Evolutionary conservation across 495 filamentous ascomycete species (phyloP).

Genomic region (Evansstolkia leycettana): DNA sequence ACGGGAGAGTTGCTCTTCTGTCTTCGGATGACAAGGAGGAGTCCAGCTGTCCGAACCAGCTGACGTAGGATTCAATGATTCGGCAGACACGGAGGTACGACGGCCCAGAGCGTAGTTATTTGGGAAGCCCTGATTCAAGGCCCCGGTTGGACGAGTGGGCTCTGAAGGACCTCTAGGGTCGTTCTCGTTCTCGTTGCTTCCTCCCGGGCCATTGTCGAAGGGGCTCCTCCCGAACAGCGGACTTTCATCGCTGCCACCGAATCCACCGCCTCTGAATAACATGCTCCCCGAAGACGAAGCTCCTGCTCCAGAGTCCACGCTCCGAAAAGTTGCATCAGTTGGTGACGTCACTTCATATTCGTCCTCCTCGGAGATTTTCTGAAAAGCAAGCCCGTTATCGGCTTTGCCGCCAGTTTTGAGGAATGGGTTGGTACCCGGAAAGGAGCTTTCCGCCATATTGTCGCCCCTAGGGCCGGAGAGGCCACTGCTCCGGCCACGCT

Average conservation of each 20-base stretch:
- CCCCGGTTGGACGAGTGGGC: conserved; percentile 19
- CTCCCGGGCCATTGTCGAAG: conserved; percentile 18
- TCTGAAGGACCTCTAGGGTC: conserved; percentile 17
- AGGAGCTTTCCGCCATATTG: conserved; percentile 40
- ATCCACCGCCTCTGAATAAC: conserved; percentile 20
- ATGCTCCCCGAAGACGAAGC: conserved; percentile 11
- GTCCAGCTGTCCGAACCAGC: conserved; percentile 80
- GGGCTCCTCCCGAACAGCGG: conserved; percentile 26
- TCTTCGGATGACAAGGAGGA: conserved; percentile 74
- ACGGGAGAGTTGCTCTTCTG: conserved; percentile 63
- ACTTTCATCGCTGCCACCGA: conserved; percentile 9
- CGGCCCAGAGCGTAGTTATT: conserved; percentile 87
- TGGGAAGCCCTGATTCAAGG: conserved; percentile 59
- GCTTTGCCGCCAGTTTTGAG: conserved; percentile 23
- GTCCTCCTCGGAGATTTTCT: conserved; percentile 47
- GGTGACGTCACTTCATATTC: conserved; percentile 54
- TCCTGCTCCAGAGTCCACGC: conserved; percentile 16
- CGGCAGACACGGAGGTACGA: conserved; percentile 91
- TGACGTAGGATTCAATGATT: conserved; percentile 82
- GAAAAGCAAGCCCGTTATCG: conserved; percentile 23
- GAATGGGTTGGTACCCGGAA: conserved; percentile 47
- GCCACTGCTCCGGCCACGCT: conserved; percentile 19
- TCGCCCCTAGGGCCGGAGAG: conserved; percentile 16
- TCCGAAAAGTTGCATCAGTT: conserved; percentile 42
- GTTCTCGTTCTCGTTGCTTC: conserved; percentile 12